Conservation (phyloP, 495 filamentous ascomycete species). For the Aspergillus incahuasiensis region DNA sequence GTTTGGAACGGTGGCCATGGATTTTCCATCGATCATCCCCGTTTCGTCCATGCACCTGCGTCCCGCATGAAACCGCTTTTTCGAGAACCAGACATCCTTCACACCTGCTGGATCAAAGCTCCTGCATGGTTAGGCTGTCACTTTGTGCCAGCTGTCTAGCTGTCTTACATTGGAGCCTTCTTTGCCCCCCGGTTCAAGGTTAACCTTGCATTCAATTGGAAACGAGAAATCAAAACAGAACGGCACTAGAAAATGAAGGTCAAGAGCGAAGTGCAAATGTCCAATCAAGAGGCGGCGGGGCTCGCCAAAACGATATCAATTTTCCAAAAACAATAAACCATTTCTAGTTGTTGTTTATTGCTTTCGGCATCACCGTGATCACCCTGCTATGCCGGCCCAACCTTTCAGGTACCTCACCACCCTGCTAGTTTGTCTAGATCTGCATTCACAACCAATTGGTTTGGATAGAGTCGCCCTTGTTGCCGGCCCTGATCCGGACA, state of each 20-base stretch:
- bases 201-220: constrained; percentile 26
- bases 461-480: constrained; percentile 8
- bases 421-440: constrained; percentile 11
- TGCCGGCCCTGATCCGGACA: constrained; percentile 19
- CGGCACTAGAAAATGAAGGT: constrained; percentile 11
- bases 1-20: constrained; percentile 33
- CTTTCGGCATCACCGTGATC: constrained; percentile 13
- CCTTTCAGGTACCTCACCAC: constrained; percentile 18
- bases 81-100: constrained; percentile 19
- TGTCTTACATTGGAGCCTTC: constrained; percentile 33
- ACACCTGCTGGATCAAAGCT: constrained; percentile 29
- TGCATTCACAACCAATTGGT: constrained; percentile 25
- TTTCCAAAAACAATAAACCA: constrained; percentile 14
- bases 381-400: constrained; percentile 16
- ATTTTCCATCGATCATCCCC: constrained; percentile 32
- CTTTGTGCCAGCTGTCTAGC: constrained; percentile 39
- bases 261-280: not conserved
- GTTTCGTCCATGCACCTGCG: constrained; percentile 24
- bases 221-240: constrained; percentile 13
- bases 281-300: constrained; percentile 4
- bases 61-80: constrained; percentile 16
- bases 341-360: constrained; percentile 7
- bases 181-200: constrained; percentile 18
- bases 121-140: constrained; percentile 36
- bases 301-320: constrained; percentile 9